phyloP scores from a whole-genome alignment of 352 stramenopile species.

The Salisapilia sapeloensis region DNA sequence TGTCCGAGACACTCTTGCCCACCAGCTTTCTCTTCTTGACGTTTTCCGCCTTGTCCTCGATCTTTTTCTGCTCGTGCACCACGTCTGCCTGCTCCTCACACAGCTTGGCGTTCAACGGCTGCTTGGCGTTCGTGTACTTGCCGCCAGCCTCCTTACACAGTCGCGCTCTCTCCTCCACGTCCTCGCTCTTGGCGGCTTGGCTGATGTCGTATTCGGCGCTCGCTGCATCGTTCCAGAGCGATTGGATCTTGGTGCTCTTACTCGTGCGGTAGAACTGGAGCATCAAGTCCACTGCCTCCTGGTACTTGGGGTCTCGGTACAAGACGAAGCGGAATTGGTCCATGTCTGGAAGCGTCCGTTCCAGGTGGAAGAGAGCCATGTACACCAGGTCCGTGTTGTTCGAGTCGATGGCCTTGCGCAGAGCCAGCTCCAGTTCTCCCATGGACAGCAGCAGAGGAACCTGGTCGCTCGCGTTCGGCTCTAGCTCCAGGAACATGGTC shows the following conservation, averaged over 20 bases:
- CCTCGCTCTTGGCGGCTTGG: constrained; percentile 39
- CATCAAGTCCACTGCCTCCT: constrained; percentile 59
- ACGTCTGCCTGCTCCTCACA: constrained; percentile 80
- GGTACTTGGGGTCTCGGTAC: constrained; percentile 49
- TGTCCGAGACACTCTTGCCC: constrained; percentile 74
- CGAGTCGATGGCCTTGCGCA: constrained; percentile 78
- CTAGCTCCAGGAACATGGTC: constrained; percentile 82
- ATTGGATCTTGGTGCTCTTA: constrained; percentile 34
- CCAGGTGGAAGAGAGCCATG: constrained; percentile 78
- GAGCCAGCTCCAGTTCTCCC: constrained; percentile 80
- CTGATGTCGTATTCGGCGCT: constrained; percentile 62
- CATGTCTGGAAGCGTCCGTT: constrained; percentile 60
- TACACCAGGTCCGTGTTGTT: constrained; percentile 84
- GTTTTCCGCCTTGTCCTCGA: constrained; percentile 68
- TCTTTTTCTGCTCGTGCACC: constrained; percentile 68
- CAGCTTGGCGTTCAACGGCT: constrained; percentile 41
- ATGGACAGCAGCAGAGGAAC: constrained; percentile 82
- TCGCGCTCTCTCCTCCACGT: constrained; percentile 47
- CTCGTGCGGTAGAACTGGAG: constrained; percentile 59
- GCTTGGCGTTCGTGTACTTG: constrained; percentile 55
- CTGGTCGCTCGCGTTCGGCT: constrained; percentile 76
- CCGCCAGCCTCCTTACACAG: constrained; percentile 42
- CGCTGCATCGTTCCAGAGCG: constrained; percentile 41
- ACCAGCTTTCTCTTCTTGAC: constrained; percentile 68
- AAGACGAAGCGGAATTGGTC: constrained; percentile 70